Evolutionary conservation across 169 alveolate genomes (phyloP).

Genomic region (Eimeria sp.): DNA sequence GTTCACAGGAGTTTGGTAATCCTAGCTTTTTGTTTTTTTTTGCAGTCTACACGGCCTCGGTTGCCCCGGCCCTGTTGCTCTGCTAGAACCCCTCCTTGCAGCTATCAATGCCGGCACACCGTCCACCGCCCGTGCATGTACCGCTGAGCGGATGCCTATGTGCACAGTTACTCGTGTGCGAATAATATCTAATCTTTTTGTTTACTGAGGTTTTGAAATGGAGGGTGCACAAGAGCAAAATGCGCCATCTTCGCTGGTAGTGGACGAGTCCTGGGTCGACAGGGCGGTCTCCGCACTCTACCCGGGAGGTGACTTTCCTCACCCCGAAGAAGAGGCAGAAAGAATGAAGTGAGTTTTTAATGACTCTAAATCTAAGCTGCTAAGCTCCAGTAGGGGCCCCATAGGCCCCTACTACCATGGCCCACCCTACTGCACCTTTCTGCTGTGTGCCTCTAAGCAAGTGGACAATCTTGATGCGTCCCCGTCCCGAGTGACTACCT

Average conservation of each 20-base stretch:
- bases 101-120: not conserved
- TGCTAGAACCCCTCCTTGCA: not conserved
- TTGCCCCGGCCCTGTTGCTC: not conserved
- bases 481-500: not conserved
- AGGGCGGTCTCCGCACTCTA: conserved; percentile 13
- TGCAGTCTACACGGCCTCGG: not conserved
- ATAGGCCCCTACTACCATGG: not conserved
- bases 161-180: not conserved
- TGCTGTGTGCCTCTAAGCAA: not conserved
- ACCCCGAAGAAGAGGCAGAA: conserved; percentile 23
- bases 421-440: not conserved
- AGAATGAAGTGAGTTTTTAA: not conserved
- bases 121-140: not conserved
- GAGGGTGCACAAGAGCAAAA: not conserved
- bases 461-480: not conserved
- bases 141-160: not conserved
- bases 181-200: not conserved
- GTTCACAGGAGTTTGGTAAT: not conserved
- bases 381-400: not conserved
- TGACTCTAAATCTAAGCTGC: not conserved
- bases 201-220: not conserved
- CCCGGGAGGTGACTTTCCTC: conserved; percentile 45
- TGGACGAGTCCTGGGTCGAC: not conserved
- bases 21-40: not conserved
- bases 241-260: not conserved